These are phyloP conservation scores for Melaleuca alternifolia DNA, from an alignment of 345 rosid genomes.

Conservation along the genomic window DNA sequence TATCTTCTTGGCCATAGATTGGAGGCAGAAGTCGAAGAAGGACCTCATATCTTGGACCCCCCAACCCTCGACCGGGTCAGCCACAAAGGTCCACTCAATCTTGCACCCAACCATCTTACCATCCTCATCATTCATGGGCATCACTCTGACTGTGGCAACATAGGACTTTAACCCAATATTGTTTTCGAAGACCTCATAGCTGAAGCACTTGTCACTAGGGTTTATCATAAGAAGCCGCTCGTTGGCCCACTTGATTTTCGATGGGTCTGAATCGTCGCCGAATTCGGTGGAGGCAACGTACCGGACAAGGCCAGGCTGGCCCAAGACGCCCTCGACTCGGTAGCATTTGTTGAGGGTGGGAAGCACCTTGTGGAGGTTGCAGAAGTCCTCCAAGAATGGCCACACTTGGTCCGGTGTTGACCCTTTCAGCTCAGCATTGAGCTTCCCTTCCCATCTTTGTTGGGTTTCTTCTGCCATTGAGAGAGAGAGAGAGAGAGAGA, in stretches of 20 bases:
- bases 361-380: neutral
- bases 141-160: neutral
- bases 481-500: neutral
- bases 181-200: neutral
- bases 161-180: neutral
- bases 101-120: neutral
- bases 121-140: neutral
- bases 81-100: neutral
- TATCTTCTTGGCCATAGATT: neutral
- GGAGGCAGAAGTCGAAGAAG: neutral
- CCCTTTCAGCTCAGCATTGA: slow-evolving; percentile 11
- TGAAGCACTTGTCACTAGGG: neutral
- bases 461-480: neutral
- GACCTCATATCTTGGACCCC: neutral
- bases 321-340: neutral
- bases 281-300: neutral
- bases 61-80: neutral
- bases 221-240: neutral
- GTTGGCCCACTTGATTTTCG: neutral
- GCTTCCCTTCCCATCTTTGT: slow-evolving; percentile 48
- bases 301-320: neutral
- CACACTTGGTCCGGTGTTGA: neutral
- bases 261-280: no score
- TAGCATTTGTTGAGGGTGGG: neutral
- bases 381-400: neutral